A percentile compares a stretch with the other conserved stretches of the same genome.
Conservation (phyloP, 139 green algal genomes). For the Micromonas pusilla region DNA sequence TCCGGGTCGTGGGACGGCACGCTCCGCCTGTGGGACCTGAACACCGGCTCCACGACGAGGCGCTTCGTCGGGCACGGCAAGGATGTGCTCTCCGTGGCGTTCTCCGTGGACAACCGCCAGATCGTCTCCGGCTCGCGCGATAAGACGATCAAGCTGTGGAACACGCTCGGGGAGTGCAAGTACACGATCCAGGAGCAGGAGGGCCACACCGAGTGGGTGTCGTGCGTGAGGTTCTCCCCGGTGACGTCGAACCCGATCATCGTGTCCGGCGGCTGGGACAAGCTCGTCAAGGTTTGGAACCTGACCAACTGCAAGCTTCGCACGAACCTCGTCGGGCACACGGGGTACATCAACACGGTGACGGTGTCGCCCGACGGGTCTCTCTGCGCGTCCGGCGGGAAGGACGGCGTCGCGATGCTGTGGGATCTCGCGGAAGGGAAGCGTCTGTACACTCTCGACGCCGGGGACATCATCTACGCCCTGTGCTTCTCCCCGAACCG, state of each 20-base stretch:
- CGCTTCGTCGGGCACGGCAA: slow-evolving; percentile 98
- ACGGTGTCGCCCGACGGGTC: slow-evolving; percentile 98
- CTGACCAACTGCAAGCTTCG: slow-evolving; percentile 98
- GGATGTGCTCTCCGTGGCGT: slow-evolving; percentile 96
- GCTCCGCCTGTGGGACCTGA: slow-evolving; percentile 98
- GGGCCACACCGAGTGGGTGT: slow-evolving; percentile 95
- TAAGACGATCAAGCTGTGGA: slow-evolving; percentile 97
- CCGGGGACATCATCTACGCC: slow-evolving; percentile 94
- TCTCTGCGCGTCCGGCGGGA: slow-evolving; percentile 84
- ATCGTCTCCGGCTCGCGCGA: slow-evolving; percentile 95
- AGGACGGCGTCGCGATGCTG: slow-evolving; percentile 97
- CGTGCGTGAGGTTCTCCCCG: slow-evolving; percentile 97
- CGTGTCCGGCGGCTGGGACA: slow-evolving; percentile 97
- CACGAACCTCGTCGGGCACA: slow-evolving; percentile 91
- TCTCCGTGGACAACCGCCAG: slow-evolving; percentile 99
- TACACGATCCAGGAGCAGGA: slow-evolving; percentile 93
- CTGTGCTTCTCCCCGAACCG: slow-evolving; percentile 97
- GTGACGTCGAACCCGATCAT: slow-evolving; percentile 93
- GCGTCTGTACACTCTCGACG: slow-evolving; percentile 95
- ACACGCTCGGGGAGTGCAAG: slow-evolving; percentile 99
- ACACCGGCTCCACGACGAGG: slow-evolving; percentile 90
- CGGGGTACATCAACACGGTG: slow-evolving; percentile 66
- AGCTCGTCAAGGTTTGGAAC: slow-evolving; percentile 98
- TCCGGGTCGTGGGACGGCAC: slow-evolving; percentile 97
- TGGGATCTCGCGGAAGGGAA: slow-evolving; percentile 99